These are phyloP conservation scores for Xylariaceae sp. DNA, from an alignment of 2,329 filamentous ascomycete genomes.

Conservation along the genomic window DNA sequence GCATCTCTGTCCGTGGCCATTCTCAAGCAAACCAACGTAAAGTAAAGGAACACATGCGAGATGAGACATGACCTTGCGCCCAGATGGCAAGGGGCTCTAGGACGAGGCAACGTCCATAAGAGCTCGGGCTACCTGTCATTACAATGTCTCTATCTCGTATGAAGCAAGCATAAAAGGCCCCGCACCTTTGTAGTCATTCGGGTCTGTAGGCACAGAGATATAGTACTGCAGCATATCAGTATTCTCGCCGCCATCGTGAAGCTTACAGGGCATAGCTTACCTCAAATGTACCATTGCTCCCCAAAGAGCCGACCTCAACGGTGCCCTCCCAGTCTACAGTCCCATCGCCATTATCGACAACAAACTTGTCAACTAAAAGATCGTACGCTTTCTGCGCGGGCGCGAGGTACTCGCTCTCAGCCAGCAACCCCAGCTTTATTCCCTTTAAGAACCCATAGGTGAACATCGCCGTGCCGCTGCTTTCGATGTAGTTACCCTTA, in stretches of 20 bases:
- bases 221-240: conserved; percentile 46
- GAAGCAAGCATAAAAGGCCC: conserved; percentile 49
- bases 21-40: too few species aligned
- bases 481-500: conserved; percentile 65
- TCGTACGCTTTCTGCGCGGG: conserved; percentile 51
- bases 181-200: conserved; percentile 47
- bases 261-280: conserved; percentile 40
- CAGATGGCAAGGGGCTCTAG: too few species aligned
- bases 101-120: too few species aligned
- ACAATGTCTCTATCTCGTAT: conserved; percentile 40
- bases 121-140: too few species aligned
- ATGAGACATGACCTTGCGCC: too few species aligned
- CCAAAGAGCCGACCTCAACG: conserved; percentile 56
- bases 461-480: conserved; percentile 64
- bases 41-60: too few species aligned
- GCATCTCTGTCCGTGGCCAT: too few species aligned
- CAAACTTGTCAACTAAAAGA: conserved; percentile 51
- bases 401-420: conserved; percentile 41
- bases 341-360: conserved; percentile 52
- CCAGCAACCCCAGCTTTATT: conserved; percentile 45
- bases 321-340: conserved; percentile 58
- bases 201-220: conserved; percentile 44
- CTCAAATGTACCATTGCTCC: conserved; percentile 54
- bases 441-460: conserved; percentile 58
- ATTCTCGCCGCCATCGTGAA: background rate